Conservation (phyloP, 176 grass and related monocot species). For the Carex kokanica region DNA sequence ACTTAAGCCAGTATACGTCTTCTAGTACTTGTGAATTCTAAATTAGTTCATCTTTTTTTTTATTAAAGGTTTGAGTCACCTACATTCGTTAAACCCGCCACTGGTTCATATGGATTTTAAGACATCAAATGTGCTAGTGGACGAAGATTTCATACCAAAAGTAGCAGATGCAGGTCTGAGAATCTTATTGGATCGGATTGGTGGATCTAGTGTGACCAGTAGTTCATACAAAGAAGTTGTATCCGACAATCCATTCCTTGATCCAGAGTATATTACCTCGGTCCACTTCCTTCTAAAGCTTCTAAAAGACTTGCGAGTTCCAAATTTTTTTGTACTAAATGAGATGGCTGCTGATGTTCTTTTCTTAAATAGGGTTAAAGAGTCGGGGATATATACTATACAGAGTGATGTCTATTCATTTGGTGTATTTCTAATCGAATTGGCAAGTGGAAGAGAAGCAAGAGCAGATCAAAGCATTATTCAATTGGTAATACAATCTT, state of each 20-base stretch:
- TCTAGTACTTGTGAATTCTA: not conserved
- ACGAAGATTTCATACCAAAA: conserved; percentile 78
- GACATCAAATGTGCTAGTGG: conserved; percentile 85
- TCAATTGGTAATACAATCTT: conserved; percentile 45
- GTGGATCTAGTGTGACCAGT: conserved; percentile 35
- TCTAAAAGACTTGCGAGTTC: not conserved
- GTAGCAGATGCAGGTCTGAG: conserved; percentile 64
- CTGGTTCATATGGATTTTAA: conserved; percentile 86
- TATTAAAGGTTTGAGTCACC: conserved; percentile 59
- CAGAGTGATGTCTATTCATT: conserved; percentile 90
- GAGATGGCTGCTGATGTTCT: not conserved
- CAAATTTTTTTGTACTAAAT: not conserved
- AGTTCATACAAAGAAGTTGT: conserved; percentile 34
- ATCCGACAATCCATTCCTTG: conserved; percentile 60
- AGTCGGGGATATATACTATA: conserved; percentile 52
- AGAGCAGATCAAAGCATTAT: conserved; percentile 58
- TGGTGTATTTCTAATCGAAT: conserved; percentile 85
- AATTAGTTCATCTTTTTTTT: conserved; percentile 12
- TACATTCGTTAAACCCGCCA: conserved; percentile 84
- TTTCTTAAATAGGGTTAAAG: conserved; percentile 53
- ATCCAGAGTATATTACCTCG: conserved; percentile 60
- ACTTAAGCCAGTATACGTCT: not conserved
- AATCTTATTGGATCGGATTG: conserved; percentile 65
- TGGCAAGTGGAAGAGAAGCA: conserved; percentile 58
- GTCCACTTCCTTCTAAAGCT: conserved; percentile 5